A percentile compares a stretch with the other conserved stretches of the same genome.
phyloP scores from a whole-genome alignment of 495 filamentous ascomycete genomes.

The Aspergillus affinis region DNA sequence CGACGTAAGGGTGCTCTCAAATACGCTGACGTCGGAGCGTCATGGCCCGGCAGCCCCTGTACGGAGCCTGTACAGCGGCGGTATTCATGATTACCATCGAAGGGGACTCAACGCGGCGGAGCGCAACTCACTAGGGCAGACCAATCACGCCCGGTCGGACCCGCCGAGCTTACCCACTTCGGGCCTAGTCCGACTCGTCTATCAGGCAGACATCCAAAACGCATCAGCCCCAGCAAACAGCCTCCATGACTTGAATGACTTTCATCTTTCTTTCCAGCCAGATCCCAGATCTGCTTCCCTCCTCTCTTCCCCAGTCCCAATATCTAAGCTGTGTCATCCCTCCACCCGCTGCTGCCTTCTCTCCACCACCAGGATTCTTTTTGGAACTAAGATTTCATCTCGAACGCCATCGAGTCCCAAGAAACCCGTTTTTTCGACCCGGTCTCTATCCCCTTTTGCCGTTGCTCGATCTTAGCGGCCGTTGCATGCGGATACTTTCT shows the following conservation, averaged over 20 bases:
- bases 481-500: not conserved
- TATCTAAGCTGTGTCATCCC: constrained; percentile 7
- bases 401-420: not conserved
- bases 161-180: constrained; percentile 15
- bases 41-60: not conserved
- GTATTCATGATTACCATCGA: not conserved
- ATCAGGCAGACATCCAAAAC: constrained; percentile 47
- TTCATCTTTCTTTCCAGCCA: constrained; percentile 9
- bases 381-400: not conserved
- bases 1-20: not conserved
- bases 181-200: constrained; percentile 33
- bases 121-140: not conserved
- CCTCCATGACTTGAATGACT: constrained; percentile 19
- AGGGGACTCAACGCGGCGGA: too few species aligned
- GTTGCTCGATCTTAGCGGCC: not conserved
- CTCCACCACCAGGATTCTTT: constrained; percentile 1
- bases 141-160: constrained; percentile 20
- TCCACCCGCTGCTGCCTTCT: constrained; percentile 11
- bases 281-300: constrained; percentile 16
- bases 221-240: constrained; percentile 22
- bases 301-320: constrained; percentile 16
- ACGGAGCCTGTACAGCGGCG: not conserved
- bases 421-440: not conserved
- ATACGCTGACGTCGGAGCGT: not conserved
- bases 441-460: not conserved